Conservation (phyloP, 192 early-diverging fungal species). For the Obelidium mucronatum region DNA sequence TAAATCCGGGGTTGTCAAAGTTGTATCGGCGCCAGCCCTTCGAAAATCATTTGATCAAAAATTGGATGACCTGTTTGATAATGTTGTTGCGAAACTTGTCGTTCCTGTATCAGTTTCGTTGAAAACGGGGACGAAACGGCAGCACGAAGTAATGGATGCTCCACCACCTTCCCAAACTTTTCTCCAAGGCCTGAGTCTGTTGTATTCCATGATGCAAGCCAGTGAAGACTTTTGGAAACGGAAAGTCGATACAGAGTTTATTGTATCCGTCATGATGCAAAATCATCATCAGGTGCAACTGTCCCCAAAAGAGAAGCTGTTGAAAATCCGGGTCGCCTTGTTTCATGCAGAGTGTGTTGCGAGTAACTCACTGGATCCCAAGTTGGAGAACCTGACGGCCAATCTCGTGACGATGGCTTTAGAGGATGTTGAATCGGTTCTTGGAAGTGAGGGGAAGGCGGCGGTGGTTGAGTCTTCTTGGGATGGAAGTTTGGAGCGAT, state of each 20-base stretch:
- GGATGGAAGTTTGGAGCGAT: constrained; percentile 11
- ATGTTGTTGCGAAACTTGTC: neutral
- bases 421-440: neutral
- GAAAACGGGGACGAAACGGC: too few species aligned
- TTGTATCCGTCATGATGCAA: neutral
- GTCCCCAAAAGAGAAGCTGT: neutral
- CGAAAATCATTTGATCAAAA: neutral
- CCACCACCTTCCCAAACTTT: neutral
- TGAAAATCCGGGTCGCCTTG: constrained; percentile 16
- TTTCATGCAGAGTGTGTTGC: constrained; percentile 25
- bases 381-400: neutral
- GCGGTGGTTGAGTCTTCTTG: neutral
- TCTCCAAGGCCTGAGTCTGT: neutral
- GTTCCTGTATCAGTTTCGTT: neutral
- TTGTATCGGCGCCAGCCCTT: neutral
- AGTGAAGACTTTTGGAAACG: constrained; percentile 10
- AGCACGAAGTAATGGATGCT: neutral
- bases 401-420: neutral
- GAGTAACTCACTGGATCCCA: constrained; percentile 19
- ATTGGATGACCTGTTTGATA: neutral
- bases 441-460: neutral
- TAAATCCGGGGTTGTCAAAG: neutral
- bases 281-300: neutral
- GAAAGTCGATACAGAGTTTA: neutral
- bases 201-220: constrained; percentile 5